Base-by-base conservation (phyloP, 176 grass and related monocot genomes). In the Triticum turgidum region DNA sequence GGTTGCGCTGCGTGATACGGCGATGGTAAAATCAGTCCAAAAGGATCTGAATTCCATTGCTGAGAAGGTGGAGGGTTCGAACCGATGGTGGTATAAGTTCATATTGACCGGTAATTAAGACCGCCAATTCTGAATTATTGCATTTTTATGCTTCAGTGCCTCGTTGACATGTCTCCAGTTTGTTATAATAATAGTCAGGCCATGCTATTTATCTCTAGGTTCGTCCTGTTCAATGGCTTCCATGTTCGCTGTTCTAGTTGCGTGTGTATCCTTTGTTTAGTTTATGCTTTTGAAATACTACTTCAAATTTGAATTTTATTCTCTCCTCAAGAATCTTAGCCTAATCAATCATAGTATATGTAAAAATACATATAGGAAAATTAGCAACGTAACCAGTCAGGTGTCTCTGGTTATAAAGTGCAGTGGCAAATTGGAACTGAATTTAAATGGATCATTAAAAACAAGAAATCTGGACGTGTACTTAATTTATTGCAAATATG, bases 11-110 rank as follows among this genome's bases (percentile, higher is more conserved):
- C 44, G 73, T 9, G 73, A 27, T 32, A 76, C n/a, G 44, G 77
- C 47, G 7, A 1, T 61, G 61, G 78, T 79, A 11, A 89, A 81
- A 38, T 76, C 70, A 27, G 10, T 89, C 14, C 88, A 85, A 5
- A 85, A 81, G 37, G 88, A 85, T 68, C 61, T 85, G 47, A 85
- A 89, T n/a, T 49, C 66, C 20, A 85, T 76, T 76, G 77, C 83
- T 21, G 83, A 89, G 25, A 89, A 6, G 35, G 77, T 85, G 20
- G 20, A 80, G 27, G 77, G 8, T 21, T 89, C 83, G 17, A 81
- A 58, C 64, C 61, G 41, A 61, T 62, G 69, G 4, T 85, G 77
- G 88, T 81, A 85, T 2, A 85, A 89, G 69, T 89, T 89, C 77
- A 89, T 89, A 81, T 7, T 89, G 61, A 85, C 83, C 9, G 77